phyloP scores from a whole-genome alignment of 306 rosid genomes.

The Mucuna pruriens region DNA sequence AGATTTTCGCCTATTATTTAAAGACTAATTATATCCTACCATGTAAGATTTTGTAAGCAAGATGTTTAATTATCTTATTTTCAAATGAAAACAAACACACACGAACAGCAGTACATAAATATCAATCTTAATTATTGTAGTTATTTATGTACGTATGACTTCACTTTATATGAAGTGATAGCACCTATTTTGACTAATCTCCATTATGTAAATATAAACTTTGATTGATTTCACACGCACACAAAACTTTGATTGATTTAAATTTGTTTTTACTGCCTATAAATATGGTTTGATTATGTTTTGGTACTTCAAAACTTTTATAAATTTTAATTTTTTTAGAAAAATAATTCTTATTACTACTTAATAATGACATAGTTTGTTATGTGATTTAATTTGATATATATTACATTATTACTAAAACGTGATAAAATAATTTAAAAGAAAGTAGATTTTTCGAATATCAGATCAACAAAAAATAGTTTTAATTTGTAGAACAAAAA shows the following conservation, averaged over 20 bases:
- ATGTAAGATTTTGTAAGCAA: conserved; percentile 18
- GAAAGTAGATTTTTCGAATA: background rate
- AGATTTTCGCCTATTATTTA: conserved; percentile 39
- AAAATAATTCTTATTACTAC: background rate
- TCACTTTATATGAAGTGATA: background rate
- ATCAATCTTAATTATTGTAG: background rate
- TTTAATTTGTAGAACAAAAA: background rate
- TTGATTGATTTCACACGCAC: background rate
- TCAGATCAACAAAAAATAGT: background rate
- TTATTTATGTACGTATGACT: conserved; percentile 13
- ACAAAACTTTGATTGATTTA: background rate
- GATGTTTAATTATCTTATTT: background rate
- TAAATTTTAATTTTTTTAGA: background rate
- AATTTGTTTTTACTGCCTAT: background rate
- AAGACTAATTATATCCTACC: conserved; percentile 16
- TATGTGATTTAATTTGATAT: background rate
- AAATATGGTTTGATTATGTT: background rate
- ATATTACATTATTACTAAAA: background rate
- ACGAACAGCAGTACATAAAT: background rate
- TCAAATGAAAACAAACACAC: conserved; percentile 5
- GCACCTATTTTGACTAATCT: background rate
- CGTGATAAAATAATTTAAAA: background rate
- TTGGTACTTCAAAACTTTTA: too few relatives aligned
- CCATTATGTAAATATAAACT: background rate
- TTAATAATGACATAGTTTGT: background rate